phyloP scores from a whole-genome alignment of 2,329 filamentous ascomycete species.

The Penicillium concentricum region DNA sequence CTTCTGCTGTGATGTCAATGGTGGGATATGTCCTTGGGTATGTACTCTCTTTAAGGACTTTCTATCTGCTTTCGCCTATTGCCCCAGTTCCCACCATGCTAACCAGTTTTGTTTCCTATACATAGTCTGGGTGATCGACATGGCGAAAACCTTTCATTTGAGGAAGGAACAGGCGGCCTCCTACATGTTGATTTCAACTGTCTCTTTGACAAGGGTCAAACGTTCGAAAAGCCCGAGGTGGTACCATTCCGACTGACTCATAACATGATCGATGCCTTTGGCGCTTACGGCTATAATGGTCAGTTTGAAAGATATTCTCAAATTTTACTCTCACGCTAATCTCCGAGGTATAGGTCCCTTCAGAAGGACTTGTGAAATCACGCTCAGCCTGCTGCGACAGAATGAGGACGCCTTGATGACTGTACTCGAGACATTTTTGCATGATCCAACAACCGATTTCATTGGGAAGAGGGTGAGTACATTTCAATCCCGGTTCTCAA shows the following conservation, averaged over 20 bases:
- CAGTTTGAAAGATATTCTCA: constrained; percentile 3
- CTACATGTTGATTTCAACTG: constrained; percentile 99
- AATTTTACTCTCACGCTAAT: constrained; percentile 2
- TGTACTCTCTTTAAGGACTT: constrained; percentile 10
- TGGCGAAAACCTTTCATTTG: constrained; percentile 93
- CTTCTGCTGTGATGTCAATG: constrained; percentile 99
- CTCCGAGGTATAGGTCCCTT: constrained; percentile 63
- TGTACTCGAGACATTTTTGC: constrained; percentile 92
- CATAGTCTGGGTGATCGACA: constrained; percentile 81
- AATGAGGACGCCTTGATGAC: constrained; percentile 97
- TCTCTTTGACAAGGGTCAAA: constrained; percentile 95
- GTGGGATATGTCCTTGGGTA: constrained; percentile 85
- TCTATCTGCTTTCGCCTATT: background rate
- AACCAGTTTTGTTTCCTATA: background rate
- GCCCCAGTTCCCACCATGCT: background rate
- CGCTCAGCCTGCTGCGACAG: constrained; percentile 76
- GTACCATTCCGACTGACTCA: constrained; percentile 96
- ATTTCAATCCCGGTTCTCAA: background rate
- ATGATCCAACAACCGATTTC: constrained; percentile 93
- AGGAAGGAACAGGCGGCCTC: constrained; percentile 88
- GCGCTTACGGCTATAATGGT: constrained; percentile 85
- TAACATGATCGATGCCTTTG: constrained; percentile 98
- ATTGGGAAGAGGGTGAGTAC: constrained; percentile 65
- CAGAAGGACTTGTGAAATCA: constrained; percentile 84
- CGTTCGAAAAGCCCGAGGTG: constrained; percentile 89